These are phyloP conservation scores for Plasmopara halstedii DNA, from an alignment of 352 stramenopile genomes.

Conservation along the genomic window DNA sequence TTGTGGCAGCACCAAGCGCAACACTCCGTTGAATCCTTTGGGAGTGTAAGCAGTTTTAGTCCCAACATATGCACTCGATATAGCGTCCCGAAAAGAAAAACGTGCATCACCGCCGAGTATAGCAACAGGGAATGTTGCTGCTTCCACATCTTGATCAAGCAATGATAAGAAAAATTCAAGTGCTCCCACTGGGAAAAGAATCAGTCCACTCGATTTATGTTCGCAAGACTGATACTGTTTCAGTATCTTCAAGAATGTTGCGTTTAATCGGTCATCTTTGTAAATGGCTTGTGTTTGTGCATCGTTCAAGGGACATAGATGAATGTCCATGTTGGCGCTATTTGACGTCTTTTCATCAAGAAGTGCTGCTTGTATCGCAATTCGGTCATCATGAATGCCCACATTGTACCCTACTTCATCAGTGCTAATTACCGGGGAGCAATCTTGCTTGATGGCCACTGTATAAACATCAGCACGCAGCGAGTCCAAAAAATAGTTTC, in stretches of 20 bases:
- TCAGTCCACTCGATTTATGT: slow-evolving; percentile 25
- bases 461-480: slow-evolving; percentile 61
- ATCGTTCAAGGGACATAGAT: slow-evolving; percentile 17
- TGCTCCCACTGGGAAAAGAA: slow-evolving; percentile 66
- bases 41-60: background rate
- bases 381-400: background rate
- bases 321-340: slow-evolving; percentile 50
- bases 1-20: slow-evolving; percentile 50
- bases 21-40: background rate
- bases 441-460: slow-evolving; percentile 12
- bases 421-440: background rate
- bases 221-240: slow-evolving; percentile 11
- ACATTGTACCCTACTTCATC: background rate
- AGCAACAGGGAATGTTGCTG: slow-evolving; percentile 19
- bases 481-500: slow-evolving; percentile 82
- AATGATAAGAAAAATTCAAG: slow-evolving; percentile 47
- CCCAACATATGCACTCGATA: slow-evolving; percentile 46
- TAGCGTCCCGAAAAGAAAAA: slow-evolving; percentile 53
- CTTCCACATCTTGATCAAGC: background rate
- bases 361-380: slow-evolving; percentile 38
- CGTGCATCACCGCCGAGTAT: slow-evolving; percentile 48
- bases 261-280: slow-evolving; percentile 28
- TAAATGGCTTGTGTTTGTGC: slow-evolving; percentile 25
- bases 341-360: slow-evolving; percentile 34
- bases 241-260: slow-evolving; percentile 29